Evolutionary conservation across 768 basidiomycete species (phyloP), one percentile per base, ranked within the genome.

Genomic region (Lactarius deliciosus): DNA sequence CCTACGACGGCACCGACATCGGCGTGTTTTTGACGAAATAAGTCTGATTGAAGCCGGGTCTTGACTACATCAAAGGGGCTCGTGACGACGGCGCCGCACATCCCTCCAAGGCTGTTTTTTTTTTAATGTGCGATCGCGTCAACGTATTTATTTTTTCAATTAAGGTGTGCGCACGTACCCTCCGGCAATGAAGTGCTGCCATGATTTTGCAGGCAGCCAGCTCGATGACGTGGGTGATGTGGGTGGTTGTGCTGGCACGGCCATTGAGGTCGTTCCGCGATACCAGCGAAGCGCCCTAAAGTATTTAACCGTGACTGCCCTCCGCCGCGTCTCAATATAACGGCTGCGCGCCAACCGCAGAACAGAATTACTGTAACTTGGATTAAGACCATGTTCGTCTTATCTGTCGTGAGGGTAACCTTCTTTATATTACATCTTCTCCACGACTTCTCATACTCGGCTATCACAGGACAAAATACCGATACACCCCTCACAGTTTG

Each of bases 31-130:
- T 81, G 79, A 36, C 79, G 77, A 74, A 95, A 97, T 25, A 98
- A 79, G 77, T 88, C 88, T 2, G 94, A 96, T 78, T 99, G 97
- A 8, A 98, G 81, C 4, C 97, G 89, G 53, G 97, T 99, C 80
- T 98, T 98, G 69, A 98, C 95, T 38, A 99, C 94, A 77, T 99
- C 97, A 72, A 99, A 96, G 0, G 97, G 96, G 54, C 94, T 94
- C 0, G 97, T 99, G 3, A 98, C 89, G 66, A 97, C 90, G 20
- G 95, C 95, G 40, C 96, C 97, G 73, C 93, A 93, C 95, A 98
- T 96, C 47, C 96, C 97, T 30, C 96, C 97, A 20, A 98, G 80
- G 25, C 96, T 98, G 63, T 50, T 53, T 53, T 53, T 50, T 50
- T 50, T 22, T 15, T 9, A 2, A 11, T 15, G 50, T 53, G 50